Base-by-base conservation (phyloP, 805 yeast genomes). In the Ogataea parapolymorpha region DNA sequence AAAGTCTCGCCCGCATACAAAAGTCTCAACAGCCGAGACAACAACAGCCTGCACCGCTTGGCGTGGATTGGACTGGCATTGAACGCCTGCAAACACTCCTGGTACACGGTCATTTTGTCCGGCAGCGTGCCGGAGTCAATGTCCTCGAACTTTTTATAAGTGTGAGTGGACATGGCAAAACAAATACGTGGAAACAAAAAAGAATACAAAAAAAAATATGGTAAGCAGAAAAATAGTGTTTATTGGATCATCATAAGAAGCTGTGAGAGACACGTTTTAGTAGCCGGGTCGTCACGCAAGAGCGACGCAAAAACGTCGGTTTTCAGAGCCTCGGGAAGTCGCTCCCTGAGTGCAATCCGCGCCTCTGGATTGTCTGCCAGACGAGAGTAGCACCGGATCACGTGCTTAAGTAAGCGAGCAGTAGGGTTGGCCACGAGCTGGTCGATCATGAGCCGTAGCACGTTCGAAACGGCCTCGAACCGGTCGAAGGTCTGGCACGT, bases 91-190 rank as follows among this genome's bases (percentile, higher is more conserved):
- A 87, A 71, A 71, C 97, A 90, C 62, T 90, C 96, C 67, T 93
- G 99, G 65, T 85, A 91, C 48, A 93, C 90, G 9, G 96, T 83
- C 98, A 93, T 93, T 67, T 90, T 90, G 67, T 93, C 98, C 42
- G 95, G 95, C 53, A 77, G 64, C 25, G 73, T 69, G 42, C 82
- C 80, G 36, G 83, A 71, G 51, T 75, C 86, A 41, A 77, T 61
- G 61, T 85, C 88, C 59, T 89, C 96, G 66, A 75, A 79, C 69
- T 86, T 85, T 70, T 88, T 89, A 67, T 86, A 88, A 32, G 85
- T 72, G 51, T 72, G 80, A 27, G 95, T 80, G 33, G 96, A 88
- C 96, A 88, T 88, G 33, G 42, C 37, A 32, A 33, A 39, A 39
- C 43, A 40, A 40, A 40, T 40, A 40, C 43, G 43, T 40, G 43